A percentile compares a stretch with the other conserved stretches of the same genome.
phyloP scores from a whole-genome alignment of 2,329 filamentous ascomycete species.

The Alternaria arbusti region DNA sequence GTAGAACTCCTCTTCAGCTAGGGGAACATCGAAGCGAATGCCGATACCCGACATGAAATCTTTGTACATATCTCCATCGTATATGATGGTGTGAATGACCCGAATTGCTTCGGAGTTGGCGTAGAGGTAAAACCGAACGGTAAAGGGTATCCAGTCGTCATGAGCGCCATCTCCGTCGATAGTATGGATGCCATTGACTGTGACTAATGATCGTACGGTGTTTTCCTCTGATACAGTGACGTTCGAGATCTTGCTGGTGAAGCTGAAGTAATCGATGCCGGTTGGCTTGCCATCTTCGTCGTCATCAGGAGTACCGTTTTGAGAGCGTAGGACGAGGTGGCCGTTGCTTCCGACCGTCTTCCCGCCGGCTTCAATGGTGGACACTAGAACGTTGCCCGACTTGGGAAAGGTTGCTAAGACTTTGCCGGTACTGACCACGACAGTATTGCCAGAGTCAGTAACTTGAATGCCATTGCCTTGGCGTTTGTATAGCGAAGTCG shows the following conservation, averaged over 20 bases:
- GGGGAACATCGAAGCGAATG: constrained; percentile 62
- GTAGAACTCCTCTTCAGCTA: constrained; percentile 60
- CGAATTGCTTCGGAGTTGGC: constrained; percentile 62
- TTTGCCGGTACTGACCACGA: constrained; percentile 43
- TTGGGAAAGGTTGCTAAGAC: constrained; percentile 44
- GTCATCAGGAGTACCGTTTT: constrained; percentile 55
- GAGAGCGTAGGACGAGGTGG: constrained; percentile 59
- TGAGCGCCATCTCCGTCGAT: constrained; percentile 38
- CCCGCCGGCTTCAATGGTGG: constrained; percentile 46
- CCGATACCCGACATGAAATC: constrained; percentile 64
- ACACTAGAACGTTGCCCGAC: constrained; percentile 38
- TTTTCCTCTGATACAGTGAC: constrained; percentile 56
- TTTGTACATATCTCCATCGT: constrained; percentile 57
- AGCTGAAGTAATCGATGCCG: constrained; percentile 53
- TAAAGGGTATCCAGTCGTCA: constrained; percentile 61
- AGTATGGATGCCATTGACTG: constrained; percentile 49
- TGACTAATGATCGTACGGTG: constrained; percentile 57
- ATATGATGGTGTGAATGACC: constrained; percentile 63
- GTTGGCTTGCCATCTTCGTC: constrained; percentile 44
- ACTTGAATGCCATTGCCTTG: constrained; percentile 31
- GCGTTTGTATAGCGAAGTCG: constrained; percentile 10
- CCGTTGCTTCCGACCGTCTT: constrained; percentile 49
- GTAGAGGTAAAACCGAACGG: constrained; percentile 65
- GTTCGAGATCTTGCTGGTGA: constrained; percentile 60
- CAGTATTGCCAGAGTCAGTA: constrained; percentile 25